Percentiles rank a stretch among this genome's conserved stretches.
phyloP scores from a whole-genome alignment of 1,284 basidiomycete species.

The Fomitopsis palustris region DNA sequence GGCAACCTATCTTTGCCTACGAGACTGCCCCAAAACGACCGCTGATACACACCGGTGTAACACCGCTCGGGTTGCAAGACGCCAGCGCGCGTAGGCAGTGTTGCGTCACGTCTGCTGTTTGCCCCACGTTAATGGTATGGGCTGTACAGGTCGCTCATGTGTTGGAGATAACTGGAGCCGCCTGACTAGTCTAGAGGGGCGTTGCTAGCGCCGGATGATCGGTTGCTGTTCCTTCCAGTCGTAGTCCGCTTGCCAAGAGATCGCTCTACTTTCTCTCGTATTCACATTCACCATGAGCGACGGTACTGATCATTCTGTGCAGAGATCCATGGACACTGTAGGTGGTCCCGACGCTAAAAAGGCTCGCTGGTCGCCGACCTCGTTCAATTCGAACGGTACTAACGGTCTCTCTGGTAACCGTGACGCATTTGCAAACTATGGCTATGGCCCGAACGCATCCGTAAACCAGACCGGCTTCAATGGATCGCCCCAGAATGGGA shows the following conservation, averaged over 20 bases:
- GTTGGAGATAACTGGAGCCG: neutral
- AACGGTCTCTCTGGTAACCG: constrained; percentile 43
- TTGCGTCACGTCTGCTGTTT: neutral
- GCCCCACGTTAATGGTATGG: neutral
- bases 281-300: neutral
- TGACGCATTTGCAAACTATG: constrained; percentile 79
- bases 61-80: too few species aligned
- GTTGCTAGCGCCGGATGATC: neutral
- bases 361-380: constrained; percentile 78
- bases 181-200: neutral
- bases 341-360: constrained; percentile 84
- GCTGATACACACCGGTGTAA: neutral
- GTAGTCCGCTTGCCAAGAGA: neutral
- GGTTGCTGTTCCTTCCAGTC: neutral
- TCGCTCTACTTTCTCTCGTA: neutral
- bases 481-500: constrained; percentile 42
- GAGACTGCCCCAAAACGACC: too few species aligned
- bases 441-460: constrained; percentile 72
- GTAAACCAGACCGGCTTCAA: constrained; percentile 49
- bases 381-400: constrained; percentile 41
- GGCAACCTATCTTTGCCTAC: too few species aligned
- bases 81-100: neutral
- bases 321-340: constrained; percentile 78
- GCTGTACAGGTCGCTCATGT: too few species aligned
- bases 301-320: constrained; percentile 10